Conservation (phyloP, 1,139 yeast genomes). For the Scheffersomyces segobiensis region DNA sequence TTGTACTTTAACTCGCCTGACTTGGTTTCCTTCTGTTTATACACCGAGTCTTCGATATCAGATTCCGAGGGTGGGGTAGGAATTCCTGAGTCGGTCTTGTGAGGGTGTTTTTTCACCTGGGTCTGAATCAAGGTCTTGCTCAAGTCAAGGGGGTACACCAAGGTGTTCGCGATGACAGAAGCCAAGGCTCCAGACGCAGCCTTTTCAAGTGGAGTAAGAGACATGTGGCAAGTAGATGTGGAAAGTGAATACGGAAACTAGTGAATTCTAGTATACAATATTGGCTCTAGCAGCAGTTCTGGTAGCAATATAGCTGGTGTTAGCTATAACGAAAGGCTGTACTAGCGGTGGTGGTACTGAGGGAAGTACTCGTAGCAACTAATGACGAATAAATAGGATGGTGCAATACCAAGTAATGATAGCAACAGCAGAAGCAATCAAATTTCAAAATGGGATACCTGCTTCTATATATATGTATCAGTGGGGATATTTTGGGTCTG, state of each 20-base stretch:
- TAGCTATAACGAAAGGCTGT: background rate
- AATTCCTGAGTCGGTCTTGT: conserved; percentile 9
- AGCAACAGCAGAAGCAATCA: background rate
- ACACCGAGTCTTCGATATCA: conserved; percentile 14
- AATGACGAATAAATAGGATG: background rate
- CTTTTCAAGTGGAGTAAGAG: conserved; percentile 60
- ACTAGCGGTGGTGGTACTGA: background rate
- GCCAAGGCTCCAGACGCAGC: conserved; percentile 88
- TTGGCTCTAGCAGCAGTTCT: too few species aligned
- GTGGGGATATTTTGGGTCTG: background rate
- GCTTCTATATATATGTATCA: background rate
- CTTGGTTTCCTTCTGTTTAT: conserved; percentile 16
- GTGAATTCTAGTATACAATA: too few species aligned
- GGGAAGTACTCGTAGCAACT: background rate
- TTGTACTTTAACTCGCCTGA: conserved; percentile 46
- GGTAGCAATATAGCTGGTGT: too few species aligned
- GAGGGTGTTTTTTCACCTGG: conserved; percentile 40
- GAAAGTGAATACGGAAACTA: background rate
- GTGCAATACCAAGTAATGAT: background rate
- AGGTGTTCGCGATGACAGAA: conserved; percentile 77
- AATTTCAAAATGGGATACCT: background rate
- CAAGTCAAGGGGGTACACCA: conserved; percentile 74
- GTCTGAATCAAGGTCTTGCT: conserved; percentile 76
- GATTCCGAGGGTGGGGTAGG: conserved; percentile 6
- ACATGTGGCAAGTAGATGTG: conserved; percentile 26